Percentiles rank a stretch among this genome's conserved stretches.
Evolutionary conservation across 2,329 filamentous ascomycete genomes (phyloP).

Genomic region (Pseudocercospora cruenta): DNA sequence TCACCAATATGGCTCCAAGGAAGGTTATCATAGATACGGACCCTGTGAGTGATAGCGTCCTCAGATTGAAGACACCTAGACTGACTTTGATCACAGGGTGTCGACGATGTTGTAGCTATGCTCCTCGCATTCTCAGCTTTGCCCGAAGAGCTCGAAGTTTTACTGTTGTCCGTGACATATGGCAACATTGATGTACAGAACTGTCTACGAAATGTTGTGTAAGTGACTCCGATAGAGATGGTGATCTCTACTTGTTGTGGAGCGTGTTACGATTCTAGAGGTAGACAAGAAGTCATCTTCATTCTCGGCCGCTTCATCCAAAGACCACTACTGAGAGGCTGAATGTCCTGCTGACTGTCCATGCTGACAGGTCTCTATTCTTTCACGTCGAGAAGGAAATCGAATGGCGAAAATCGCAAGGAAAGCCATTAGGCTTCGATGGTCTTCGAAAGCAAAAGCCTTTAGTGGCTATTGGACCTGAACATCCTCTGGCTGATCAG

Average conservation of each 20-base stretch:
- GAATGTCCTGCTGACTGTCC: not conserved
- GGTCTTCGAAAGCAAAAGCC: conserved; percentile 72
- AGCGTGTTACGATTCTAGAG: no score
- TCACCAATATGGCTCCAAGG: conserved; percentile 45
- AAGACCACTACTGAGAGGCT: not conserved
- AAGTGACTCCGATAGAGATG: not conserved
- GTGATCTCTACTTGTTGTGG: no score
- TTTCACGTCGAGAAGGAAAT: conserved; percentile 89
- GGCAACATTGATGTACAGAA: conserved; percentile 88
- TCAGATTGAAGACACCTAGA: not conserved
- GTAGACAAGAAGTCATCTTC: not conserved
- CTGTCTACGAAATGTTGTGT: conserved; percentile 82
- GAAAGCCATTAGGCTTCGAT: conserved; percentile 71
- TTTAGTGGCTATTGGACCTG: conserved; percentile 77
- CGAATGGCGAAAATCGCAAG: conserved; percentile 74
- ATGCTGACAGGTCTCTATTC: conserved; percentile 66
- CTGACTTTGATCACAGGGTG: conserved; percentile 7
- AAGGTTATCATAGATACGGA: conserved; percentile 96
- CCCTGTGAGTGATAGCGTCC: conserved; percentile 61
- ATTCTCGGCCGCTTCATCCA: not conserved
- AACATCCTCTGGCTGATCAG: conserved; percentile 82
- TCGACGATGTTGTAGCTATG: conserved; percentile 46
- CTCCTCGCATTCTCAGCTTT: conserved; percentile 81
- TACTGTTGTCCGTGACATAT: conserved; percentile 86
- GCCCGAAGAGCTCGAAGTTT: conserved; percentile 81